A percentile compares a stretch with the other conserved stretches of the same genome.
These are phyloP conservation scores for Hypoxylon sp. DNA, from an alignment of 2,329 filamentous ascomycete genomes.

Conservation along the genomic window DNA sequence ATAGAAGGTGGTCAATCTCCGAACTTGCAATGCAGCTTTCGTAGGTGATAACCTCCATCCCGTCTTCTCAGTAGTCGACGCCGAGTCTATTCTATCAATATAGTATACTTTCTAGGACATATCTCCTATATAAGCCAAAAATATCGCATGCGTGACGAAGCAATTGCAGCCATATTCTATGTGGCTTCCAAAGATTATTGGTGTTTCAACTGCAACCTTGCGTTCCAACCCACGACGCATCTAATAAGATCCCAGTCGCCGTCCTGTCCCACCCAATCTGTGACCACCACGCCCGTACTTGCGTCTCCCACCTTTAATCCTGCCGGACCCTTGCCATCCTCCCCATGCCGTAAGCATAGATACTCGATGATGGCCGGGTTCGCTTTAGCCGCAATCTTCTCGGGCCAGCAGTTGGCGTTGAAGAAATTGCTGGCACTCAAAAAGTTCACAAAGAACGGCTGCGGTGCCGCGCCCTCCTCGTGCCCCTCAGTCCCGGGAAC, in stretches of 20 bases:
- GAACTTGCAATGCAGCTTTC: background rate
- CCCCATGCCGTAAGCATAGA: conserved; percentile 71
- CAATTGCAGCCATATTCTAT: background rate
- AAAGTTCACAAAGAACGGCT: conserved; percentile 91
- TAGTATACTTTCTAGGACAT: background rate
- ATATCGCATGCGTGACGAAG: background rate
- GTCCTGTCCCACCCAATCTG: conserved; percentile 90
- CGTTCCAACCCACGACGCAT: conserved; percentile 93
- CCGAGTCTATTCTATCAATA: conserved; percentile 10
- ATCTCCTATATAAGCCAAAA: background rate
- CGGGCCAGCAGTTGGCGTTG: conserved; percentile 92
- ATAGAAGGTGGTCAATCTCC: background rate
- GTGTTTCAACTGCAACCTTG: conserved; percentile 69
- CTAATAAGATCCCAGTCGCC: conserved; percentile 93
- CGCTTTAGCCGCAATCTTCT: conserved; percentile 87
- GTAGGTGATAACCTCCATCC: background rate
- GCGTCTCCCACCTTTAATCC: conserved; percentile 75
- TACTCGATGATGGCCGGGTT: conserved; percentile 82
- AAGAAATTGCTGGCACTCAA: conserved; percentile 94
- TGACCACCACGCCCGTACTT: conserved; percentile 88
- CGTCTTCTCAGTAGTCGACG: background rate
- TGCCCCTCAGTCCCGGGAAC: conserved; percentile 58
- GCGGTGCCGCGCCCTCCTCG: conserved; percentile 51
- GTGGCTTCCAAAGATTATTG: conserved; percentile 44
- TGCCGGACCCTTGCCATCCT: conserved; percentile 64